A percentile compares a stretch with the other conserved stretches of the same genome.
Evolutionary conservation across 139 green algal species (phyloP).

Genomic region (Prasinococcaceae sp.): DNA sequence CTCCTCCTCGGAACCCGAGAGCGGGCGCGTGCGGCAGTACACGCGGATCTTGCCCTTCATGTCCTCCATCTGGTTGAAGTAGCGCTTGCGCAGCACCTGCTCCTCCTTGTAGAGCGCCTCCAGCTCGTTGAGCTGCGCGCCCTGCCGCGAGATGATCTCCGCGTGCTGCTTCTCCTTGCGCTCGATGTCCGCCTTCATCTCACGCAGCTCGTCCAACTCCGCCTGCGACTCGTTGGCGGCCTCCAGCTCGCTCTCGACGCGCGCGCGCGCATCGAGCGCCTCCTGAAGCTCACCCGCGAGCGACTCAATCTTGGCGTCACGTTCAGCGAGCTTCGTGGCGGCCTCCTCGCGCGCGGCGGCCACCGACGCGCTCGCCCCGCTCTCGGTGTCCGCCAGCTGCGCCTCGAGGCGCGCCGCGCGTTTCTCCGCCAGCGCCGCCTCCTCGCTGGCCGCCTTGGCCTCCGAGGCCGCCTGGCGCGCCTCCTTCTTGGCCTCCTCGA

Average conservation of each 20-base stretch:
- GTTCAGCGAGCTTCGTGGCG: neutral
- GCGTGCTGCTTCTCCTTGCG: conserved; percentile 60
- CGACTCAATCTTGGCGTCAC: neutral
- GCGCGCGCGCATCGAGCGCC: neutral
- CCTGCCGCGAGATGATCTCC: conserved; percentile 62
- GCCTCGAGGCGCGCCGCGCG: too few relatives aligned
- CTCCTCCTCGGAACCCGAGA: conserved; percentile 62
- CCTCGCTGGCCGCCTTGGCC: too few relatives aligned
- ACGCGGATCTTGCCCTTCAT: conserved; percentile 97
- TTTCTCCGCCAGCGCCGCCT: too few relatives aligned
- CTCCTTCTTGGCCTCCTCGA: conserved; percentile 31
- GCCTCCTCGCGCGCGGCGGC: neutral
- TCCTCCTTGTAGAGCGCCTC: conserved; percentile 84
- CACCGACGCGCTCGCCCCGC: neutral
- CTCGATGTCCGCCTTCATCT: conserved; percentile 80
- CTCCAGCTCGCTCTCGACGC: conserved; percentile 23
- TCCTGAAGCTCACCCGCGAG: neutral
- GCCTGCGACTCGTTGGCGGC: conserved; percentile 19
- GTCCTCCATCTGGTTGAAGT: conserved; percentile 81
- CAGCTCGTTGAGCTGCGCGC: conserved; percentile 79
- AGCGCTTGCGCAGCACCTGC: conserved; percentile 49
- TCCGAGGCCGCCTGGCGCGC: too few relatives aligned
- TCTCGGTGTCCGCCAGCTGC: too few relatives aligned
- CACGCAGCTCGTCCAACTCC: conserved; percentile 83
- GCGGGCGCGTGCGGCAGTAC: conserved; percentile 69